Conservation (phyloP, 495 filamentous ascomycete genomes). For the Acidomyces sp. region DNA sequence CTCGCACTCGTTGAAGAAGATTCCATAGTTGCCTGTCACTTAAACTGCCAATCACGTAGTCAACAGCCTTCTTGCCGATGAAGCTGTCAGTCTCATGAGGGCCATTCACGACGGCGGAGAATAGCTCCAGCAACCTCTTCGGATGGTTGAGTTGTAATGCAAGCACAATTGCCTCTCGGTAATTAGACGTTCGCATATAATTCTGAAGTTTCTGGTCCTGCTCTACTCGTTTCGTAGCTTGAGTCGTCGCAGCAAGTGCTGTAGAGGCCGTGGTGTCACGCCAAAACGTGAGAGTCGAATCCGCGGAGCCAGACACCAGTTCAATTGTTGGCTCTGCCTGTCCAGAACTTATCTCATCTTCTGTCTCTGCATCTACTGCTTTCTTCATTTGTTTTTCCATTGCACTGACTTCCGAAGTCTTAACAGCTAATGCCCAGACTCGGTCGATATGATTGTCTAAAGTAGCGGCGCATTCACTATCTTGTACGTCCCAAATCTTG, state of each 20-base stretch:
- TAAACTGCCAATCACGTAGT: constrained; percentile 67
- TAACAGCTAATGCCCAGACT: constrained; percentile 74
- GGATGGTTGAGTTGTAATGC: constrained; percentile 90
- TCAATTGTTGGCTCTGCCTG: constrained; percentile 7
- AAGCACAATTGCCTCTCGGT: constrained; percentile 82
- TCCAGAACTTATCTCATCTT: constrained; percentile 3
- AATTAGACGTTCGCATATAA: constrained; percentile 70
- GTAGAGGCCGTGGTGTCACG: constrained; percentile 78
- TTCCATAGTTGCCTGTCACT: constrained; percentile 69
- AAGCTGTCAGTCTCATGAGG: constrained; percentile 49
- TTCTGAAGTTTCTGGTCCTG: constrained; percentile 89
- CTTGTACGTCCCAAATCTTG: constrained; percentile 78
- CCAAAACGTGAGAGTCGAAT: constrained; percentile 90
- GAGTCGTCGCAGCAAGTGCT: constrained; percentile 50
- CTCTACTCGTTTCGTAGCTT: constrained; percentile 67
- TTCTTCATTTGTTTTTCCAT: neutral
- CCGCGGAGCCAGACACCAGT: constrained; percentile 77
- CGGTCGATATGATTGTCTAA: constrained; percentile 93
- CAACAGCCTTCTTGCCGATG: constrained; percentile 64
- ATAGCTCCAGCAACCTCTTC: constrained; percentile 65
- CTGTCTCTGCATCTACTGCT: neutral
- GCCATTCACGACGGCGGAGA: constrained; percentile 56
- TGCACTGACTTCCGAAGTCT: constrained; percentile 37
- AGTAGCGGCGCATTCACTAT: constrained; percentile 71
- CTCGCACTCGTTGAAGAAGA: constrained; percentile 65